Percentiles rank a stretch among this genome's conserved stretches.
Evolutionary conservation across 1,139 yeast genomes (phyloP).

Genomic region (Kurtzmaniella quercitrusa): DNA sequence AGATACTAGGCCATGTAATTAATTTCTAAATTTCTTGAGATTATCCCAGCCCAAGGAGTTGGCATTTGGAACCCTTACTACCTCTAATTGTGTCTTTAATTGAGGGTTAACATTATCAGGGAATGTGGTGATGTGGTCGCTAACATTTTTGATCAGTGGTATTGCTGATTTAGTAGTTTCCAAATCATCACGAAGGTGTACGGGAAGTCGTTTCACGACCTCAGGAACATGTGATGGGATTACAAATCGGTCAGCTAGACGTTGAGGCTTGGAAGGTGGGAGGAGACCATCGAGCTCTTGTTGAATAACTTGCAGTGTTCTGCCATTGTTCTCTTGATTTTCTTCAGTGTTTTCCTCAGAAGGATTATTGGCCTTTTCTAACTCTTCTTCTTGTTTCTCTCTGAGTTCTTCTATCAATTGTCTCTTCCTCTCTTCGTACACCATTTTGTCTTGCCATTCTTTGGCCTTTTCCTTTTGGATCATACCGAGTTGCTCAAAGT

Average conservation of each 20-base stretch:
- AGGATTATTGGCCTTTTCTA: constrained; percentile 11
- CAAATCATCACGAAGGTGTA: constrained; percentile 26
- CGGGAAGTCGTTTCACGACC: constrained; percentile 29
- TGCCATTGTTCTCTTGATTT: constrained; percentile 12
- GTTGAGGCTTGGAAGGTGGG: constrained; percentile 6
- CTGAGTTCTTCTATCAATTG: constrained; percentile 5
- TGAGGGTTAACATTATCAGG: constrained; percentile 34
- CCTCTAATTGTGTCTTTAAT: constrained; percentile 34
- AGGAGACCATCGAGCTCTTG: constrained; percentile 1
- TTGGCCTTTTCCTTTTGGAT: constrained; percentile 15
- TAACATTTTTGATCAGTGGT: constrained; percentile 32
- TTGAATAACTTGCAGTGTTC: neutral
- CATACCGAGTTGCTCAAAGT: constrained; percentile 35
- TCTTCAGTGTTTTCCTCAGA: constrained; percentile 8
- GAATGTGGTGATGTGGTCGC: constrained; percentile 29
- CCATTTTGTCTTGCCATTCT: constrained; percentile 10
- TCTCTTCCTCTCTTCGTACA: constrained; percentile 13
- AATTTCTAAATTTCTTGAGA: constrained; percentile 28
- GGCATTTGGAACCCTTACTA: constrained; percentile 42
- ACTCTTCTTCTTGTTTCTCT: constrained; percentile 12
- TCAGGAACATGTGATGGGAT: constrained; percentile 33
- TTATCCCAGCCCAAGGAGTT: constrained; percentile 49
- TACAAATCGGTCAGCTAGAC: constrained; percentile 23
- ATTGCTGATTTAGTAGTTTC: constrained; percentile 7
- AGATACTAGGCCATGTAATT: neutral